A percentile compares a stretch with the other conserved stretches of the same genome.
phyloP scores from a whole-genome alignment of 2,329 filamentous ascomycete species.

The Ilyonectria sp. region DNA sequence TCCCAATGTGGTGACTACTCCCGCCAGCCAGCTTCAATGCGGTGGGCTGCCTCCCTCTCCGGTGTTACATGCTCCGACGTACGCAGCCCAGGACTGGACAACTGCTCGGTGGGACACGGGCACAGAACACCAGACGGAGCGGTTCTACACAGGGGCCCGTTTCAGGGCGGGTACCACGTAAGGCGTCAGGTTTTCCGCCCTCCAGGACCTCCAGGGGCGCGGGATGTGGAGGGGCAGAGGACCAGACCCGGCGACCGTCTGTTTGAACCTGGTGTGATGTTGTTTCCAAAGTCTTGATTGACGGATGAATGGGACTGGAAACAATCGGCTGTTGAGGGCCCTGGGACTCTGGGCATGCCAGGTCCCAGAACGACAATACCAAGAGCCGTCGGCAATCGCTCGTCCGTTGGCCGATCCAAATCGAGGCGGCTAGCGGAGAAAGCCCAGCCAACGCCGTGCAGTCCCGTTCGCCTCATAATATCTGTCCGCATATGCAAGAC shows the following conservation, averaged over 20 bases:
- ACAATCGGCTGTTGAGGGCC: background rate
- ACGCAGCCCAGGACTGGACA: slow-evolving; percentile 10
- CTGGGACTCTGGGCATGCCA: background rate
- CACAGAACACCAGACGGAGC: background rate
- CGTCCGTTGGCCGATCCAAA: background rate
- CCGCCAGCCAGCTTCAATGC: slow-evolving; percentile 1
- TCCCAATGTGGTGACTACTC: background rate
- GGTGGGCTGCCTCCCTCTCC: slow-evolving; percentile 20
- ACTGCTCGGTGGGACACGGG: background rate
- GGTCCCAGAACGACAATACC: background rate
- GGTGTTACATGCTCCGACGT: slow-evolving; percentile 20
- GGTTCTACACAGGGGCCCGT: slow-evolving; percentile 10
- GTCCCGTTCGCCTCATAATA: slow-evolving; percentile 11
- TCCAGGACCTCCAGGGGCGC: background rate
- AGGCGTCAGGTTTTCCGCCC: background rate
- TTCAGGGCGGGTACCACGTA: slow-evolving; percentile 23
- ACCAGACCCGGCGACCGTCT: background rate
- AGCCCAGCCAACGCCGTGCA: slow-evolving; percentile 2
- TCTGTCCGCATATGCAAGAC: slow-evolving; percentile 25
- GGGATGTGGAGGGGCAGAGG: slow-evolving; percentile 22
- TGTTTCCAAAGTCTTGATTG: slow-evolving; percentile 3
- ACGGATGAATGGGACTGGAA: slow-evolving; percentile 1
- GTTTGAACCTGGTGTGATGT: background rate
- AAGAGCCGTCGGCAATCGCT: slow-evolving; percentile 6
- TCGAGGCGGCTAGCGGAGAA: background rate